Percentiles rank a stretch among this genome's conserved stretches.
These are phyloP conservation scores for Cercospora sp. DNA, from an alignment of 2,329 filamentous ascomycete species.

Conservation along the genomic window DNA sequence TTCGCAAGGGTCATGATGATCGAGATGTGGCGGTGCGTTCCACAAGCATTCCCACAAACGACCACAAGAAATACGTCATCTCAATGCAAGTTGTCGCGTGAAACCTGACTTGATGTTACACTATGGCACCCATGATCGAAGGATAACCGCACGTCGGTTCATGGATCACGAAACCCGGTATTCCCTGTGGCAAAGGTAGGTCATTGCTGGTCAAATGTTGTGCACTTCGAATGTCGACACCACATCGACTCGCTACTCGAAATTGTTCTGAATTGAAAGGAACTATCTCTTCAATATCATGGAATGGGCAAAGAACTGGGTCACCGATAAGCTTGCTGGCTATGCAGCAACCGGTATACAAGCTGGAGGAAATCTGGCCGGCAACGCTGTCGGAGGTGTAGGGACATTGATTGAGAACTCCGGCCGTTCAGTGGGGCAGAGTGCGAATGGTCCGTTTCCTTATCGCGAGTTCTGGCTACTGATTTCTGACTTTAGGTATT, in stretches of 20 bases:
- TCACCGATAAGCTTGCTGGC: conserved; percentile 36
- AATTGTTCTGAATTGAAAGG: background rate
- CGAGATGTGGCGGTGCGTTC: conserved; percentile 16
- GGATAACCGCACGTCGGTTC: conserved; percentile 3
- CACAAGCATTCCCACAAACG: conserved; percentile 7
- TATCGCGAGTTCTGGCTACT: conserved; percentile 16
- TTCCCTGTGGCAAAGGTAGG: conserved; percentile 6
- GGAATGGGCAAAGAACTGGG: conserved; percentile 36
- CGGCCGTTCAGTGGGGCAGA: conserved; percentile 38
- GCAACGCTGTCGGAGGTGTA: conserved; percentile 41
- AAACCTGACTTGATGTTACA: conserved; percentile 19
- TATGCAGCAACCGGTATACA: conserved; percentile 39
- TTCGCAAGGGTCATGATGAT: conserved; percentile 1
- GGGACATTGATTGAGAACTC: conserved; percentile 38
- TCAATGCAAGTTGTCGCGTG: conserved; percentile 17
- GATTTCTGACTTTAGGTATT: conserved; percentile 35
- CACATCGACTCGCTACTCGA: background rate
- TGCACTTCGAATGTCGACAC: background rate
- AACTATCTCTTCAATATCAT: conserved; percentile 8
- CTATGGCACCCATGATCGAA: conserved; percentile 9
- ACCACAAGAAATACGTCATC: conserved; percentile 15
- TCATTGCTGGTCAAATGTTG: background rate
- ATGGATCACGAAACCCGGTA: background rate
- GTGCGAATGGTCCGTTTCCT: conserved; percentile 31
- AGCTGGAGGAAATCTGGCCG: conserved; percentile 41